A percentile compares a stretch with the other conserved stretches of the same genome.
phyloP scores from a whole-genome alignment of 306 rosid genomes.

The Prunus armeniaca region DNA sequence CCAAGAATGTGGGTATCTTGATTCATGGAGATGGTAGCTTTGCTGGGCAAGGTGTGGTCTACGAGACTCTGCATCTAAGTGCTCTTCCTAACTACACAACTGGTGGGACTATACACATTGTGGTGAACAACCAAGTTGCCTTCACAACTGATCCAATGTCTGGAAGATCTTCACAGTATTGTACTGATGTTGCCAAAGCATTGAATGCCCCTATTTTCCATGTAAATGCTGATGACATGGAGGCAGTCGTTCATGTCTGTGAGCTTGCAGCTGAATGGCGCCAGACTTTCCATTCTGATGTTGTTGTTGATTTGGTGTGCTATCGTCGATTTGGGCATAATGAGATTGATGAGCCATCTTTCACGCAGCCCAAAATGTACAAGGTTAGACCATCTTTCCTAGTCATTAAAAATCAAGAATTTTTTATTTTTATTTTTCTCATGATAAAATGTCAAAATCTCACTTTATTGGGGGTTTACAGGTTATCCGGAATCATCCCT shows the following conservation, averaged over 20 bases:
- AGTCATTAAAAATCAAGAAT: neutral
- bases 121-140: constrained; percentile 92
- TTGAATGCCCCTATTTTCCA: constrained; percentile 87
- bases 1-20: constrained; percentile 78
- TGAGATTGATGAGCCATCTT: constrained; percentile 96
- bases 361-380: constrained; percentile 97
- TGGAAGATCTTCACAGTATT: constrained; percentile 90
- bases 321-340: constrained; percentile 96
- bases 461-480: constrained; percentile 25
- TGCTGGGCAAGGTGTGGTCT: constrained; percentile 98
- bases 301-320: constrained; percentile 92
- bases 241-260: constrained; percentile 93
- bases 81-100: constrained; percentile 95
- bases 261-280: constrained; percentile 99
- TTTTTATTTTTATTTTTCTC: neutral
- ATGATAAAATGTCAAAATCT: neutral
- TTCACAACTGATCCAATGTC: constrained; percentile 87
- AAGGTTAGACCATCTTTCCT: constrained; percentile 52
- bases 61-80: constrained; percentile 91
- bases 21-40: constrained; percentile 98
- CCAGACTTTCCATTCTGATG: constrained; percentile 95
- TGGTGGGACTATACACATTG: constrained; percentile 93
- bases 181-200: constrained; percentile 97
- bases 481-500: constrained; percentile 82
- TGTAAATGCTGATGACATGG: constrained; percentile 92